Evolutionary conservation across 352 stramenopile genomes (phyloP).

Genomic region (Phytophthora podocarpi): DNA sequence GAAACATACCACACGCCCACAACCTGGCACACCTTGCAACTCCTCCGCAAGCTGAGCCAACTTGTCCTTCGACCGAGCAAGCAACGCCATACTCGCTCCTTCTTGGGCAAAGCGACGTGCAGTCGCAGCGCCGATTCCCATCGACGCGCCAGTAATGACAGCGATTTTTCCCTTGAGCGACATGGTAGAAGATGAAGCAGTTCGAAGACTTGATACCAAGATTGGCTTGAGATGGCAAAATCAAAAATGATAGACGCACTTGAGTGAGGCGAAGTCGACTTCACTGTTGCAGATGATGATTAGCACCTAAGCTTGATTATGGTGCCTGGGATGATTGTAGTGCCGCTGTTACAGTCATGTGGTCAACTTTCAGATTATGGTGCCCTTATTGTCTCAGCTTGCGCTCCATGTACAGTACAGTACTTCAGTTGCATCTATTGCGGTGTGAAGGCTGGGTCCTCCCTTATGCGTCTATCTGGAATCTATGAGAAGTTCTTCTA

Average conservation of each 20-base stretch:
- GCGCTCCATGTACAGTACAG: too few species aligned
- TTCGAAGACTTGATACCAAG: background rate
- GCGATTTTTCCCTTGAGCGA: constrained; percentile 24
- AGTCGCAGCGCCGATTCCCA: constrained; percentile 35
- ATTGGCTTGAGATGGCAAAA: constrained; percentile 3
- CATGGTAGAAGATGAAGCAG: constrained; percentile 17
- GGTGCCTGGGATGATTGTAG: constrained; percentile 4
- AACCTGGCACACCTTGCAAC: constrained; percentile 8
- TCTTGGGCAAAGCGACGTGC: constrained; percentile 19
- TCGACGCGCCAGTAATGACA: constrained; percentile 36
- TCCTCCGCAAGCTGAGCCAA: constrained; percentile 15
- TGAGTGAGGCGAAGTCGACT: too few species aligned
- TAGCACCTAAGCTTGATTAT: constrained; percentile 3
- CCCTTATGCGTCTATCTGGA: constrained; percentile 5
- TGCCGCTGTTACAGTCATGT: too few species aligned
- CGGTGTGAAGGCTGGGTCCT: too few species aligned
- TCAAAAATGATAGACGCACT: constrained; percentile 3
- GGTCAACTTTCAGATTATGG: background rate
- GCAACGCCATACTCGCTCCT: constrained; percentile 21
- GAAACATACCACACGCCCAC: constrained; percentile 10
- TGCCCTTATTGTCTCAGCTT: too few species aligned
- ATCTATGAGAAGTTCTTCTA: constrained; percentile 3
- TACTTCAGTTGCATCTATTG: constrained; percentile 9
- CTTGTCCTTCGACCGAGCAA: constrained; percentile 34
- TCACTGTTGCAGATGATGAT: background rate